These are phyloP conservation scores for Helotiales sp. DNA, from an alignment of 2,329 filamentous ascomycete genomes.

Conservation along the genomic window DNA sequence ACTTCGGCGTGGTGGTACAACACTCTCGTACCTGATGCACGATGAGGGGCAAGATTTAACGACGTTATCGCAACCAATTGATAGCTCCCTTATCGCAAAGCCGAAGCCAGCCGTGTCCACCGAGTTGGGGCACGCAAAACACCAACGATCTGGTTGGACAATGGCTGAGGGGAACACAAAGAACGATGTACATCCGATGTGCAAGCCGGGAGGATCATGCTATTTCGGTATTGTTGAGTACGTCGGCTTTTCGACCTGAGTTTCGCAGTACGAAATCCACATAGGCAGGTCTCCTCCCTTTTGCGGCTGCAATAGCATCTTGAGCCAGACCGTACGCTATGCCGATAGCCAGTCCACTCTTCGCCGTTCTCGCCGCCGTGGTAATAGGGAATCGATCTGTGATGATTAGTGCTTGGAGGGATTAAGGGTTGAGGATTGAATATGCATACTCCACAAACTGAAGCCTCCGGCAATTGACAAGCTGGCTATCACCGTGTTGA, in stretches of 20 bases:
- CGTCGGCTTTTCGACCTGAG: constrained; percentile 31
- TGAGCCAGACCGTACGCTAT: constrained; percentile 79
- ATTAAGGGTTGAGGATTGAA: constrained; percentile 35
- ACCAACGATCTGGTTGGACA: neutral
- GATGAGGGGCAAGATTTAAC: constrained; percentile 16
- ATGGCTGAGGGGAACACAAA: neutral
- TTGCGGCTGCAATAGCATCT: constrained; percentile 68
- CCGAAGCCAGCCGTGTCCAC: constrained; percentile 22
- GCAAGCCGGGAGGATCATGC: constrained; percentile 3
- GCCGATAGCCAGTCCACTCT: constrained; percentile 76
- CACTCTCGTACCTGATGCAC: constrained; percentile 1
- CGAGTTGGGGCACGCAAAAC: neutral
- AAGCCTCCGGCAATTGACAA: constrained; percentile 83
- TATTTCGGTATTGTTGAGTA: neutral
- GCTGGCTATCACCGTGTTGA: constrained; percentile 80
- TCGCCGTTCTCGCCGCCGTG: constrained; percentile 75
- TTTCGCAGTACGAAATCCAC: constrained; percentile 61
- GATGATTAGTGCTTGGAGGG: constrained; percentile 9
- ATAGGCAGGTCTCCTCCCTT: constrained; percentile 74
- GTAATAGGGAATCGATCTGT: constrained; percentile 77
- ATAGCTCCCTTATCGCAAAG: constrained; percentile 13
- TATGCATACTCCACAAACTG: constrained; percentile 83
- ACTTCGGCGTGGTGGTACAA: constrained; percentile 16
- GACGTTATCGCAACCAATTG: constrained; percentile 9
- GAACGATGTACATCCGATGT: constrained; percentile 1